Percentiles rank a stretch among this genome's conserved stretches.
These are phyloP conservation scores for Dioscorea alata DNA, from an alignment of 106 monocot genomes.

Conservation along the genomic window DNA sequence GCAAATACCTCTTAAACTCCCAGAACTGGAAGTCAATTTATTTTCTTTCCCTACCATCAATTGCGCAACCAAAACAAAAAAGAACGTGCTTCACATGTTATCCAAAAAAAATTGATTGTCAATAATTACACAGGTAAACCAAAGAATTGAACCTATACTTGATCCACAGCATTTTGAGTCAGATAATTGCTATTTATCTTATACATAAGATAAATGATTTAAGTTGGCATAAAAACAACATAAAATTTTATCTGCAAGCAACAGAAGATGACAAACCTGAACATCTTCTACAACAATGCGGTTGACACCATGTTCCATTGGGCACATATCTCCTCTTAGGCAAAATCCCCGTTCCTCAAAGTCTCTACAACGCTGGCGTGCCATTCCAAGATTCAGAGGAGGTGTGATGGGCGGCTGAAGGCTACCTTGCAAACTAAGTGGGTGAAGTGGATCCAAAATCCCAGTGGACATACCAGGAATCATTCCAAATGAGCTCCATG, in stretches of 20 bases:
- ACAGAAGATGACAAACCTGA: slow-evolving; percentile 48
- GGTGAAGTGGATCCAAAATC: slow-evolving; percentile 78
- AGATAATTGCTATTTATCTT: too few relatives aligned
- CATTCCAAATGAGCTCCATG: slow-evolving; percentile 88
- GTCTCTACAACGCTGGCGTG: slow-evolving; percentile 88
- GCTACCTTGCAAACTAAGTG: slow-evolving; percentile 54
- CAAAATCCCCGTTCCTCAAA: slow-evolving; percentile 99
- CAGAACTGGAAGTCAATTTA: too few relatives aligned
- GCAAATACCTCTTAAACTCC: too few relatives aligned
- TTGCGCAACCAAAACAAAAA: too few relatives aligned
- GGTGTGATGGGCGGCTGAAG: slow-evolving; percentile 38
- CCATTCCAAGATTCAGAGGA: slow-evolving; percentile 62
- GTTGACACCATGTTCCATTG: slow-evolving; percentile 98
- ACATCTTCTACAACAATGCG: slow-evolving; percentile 99
- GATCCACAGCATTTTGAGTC: too few relatives aligned
- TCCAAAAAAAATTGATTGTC: too few relatives aligned
- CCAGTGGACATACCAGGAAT: slow-evolving; percentile 74
- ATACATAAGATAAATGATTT: too few relatives aligned
- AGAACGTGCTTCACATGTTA: too few relatives aligned
- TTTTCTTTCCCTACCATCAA: too few relatives aligned
- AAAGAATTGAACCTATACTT: too few relatives aligned
- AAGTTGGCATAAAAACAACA: too few relatives aligned
- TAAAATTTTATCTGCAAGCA: background rate
- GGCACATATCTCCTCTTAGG: slow-evolving; percentile 96
- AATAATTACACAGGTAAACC: too few relatives aligned